Percentiles rank a stretch among this genome's conserved stretches.
Evolutionary conservation across 305 asterid genomes (phyloP).

Genomic region (Solanum hybrid): DNA sequence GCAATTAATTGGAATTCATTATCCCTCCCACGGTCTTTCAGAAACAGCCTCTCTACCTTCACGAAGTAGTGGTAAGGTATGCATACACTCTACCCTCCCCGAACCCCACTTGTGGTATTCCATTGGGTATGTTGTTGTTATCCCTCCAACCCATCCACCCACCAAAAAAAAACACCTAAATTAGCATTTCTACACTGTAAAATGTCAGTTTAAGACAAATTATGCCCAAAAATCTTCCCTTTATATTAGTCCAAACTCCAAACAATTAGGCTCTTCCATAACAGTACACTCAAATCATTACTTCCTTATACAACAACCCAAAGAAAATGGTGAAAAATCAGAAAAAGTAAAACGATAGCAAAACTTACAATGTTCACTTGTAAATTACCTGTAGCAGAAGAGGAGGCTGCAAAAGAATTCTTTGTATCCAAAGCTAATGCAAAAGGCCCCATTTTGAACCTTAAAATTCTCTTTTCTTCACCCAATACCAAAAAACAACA

Average conservation of each 20-base stretch:
- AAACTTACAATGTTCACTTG: not conserved
- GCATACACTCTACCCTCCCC: not conserved
- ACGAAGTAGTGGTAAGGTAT: not conserved
- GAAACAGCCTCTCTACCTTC: not conserved
- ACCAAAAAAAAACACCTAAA: not conserved
- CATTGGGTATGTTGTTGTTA: not conserved
- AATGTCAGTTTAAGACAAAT: not conserved
- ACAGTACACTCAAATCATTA: not conserved
- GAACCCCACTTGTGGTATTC: not conserved
- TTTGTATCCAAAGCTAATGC: constrained; percentile 9
- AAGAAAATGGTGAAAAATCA: not conserved
- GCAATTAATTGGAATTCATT: not conserved
- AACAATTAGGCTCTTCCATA: not conserved
- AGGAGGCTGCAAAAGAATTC: not conserved
- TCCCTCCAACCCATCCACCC: not conserved
- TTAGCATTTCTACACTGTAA: not conserved
- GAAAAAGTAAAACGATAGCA: not conserved
- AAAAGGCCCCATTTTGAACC: constrained; percentile 9
- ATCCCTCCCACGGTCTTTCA: not conserved
- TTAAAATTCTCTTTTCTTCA: not conserved
- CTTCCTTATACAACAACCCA: not conserved
- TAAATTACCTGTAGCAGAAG: not conserved
- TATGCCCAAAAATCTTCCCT: not conserved
- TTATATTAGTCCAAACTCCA: not conserved
- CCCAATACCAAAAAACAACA: not conserved